Conservation (phyloP, 768 basidiomycete genomes). For the Phanerochaete carnosa region DNA sequence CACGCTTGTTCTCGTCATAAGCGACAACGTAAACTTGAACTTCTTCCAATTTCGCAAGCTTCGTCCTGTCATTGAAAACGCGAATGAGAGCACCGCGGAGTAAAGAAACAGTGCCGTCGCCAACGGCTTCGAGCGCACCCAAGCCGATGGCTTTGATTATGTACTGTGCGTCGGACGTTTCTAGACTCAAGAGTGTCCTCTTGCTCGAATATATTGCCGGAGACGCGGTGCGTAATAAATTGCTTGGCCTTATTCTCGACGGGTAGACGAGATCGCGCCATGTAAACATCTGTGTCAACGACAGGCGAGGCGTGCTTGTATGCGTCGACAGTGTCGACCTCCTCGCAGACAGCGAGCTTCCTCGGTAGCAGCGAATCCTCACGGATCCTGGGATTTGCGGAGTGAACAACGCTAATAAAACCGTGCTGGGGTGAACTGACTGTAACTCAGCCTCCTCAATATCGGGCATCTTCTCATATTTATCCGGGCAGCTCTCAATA, state of each 20-base stretch:
- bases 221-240: slow-evolving; percentile 27
- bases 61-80: slow-evolving; percentile 31
- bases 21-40: slow-evolving; percentile 33
- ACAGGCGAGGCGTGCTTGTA: slow-evolving; percentile 33
- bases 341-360: slow-evolving; percentile 26
- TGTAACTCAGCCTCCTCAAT: slow-evolving; percentile 12
- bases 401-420: background rate
- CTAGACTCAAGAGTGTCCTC: slow-evolving; percentile 21
- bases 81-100: slow-evolving; percentile 32
- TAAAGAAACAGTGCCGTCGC: slow-evolving; percentile 32
- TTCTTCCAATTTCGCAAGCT: slow-evolving; percentile 32
- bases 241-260: slow-evolving; percentile 26
- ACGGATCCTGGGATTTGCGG: slow-evolving; percentile 25
- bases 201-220: slow-evolving; percentile 29
- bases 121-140: slow-evolving; percentile 27
- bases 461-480: slow-evolving; percentile 30
- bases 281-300: slow-evolving; percentile 35
- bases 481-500: slow-evolving; percentile 23
- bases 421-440: background rate
- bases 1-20: slow-evolving; percentile 26
- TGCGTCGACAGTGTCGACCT: slow-evolving; percentile 31
- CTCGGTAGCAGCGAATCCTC: slow-evolving; percentile 18
- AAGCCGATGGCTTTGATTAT: slow-evolving; percentile 38
- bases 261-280: slow-evolving; percentile 30
- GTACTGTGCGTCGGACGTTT: slow-evolving; percentile 25